Base-by-base conservation (phyloP, 1,284 basidiomycete genomes). In the Rhodotorula sp. region DNA sequence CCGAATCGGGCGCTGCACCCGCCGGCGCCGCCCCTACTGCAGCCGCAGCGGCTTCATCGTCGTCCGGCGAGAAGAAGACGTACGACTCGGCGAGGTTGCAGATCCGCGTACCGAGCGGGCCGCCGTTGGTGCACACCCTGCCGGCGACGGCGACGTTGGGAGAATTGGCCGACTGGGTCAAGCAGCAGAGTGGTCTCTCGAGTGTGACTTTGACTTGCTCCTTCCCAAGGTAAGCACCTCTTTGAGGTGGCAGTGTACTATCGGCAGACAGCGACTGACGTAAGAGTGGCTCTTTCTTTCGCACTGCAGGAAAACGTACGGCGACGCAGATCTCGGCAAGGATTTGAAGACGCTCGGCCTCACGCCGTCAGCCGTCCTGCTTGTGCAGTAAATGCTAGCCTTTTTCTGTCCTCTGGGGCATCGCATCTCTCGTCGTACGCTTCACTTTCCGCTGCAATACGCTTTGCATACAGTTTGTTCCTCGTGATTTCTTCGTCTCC, bases 151-250 rank as follows among this genome's bases (percentile, higher is more conserved):
- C 87, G 29, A 87, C 90, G 5, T 82, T 96, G 60, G 84, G 86
- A 10, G 89, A 90, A 75, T 91, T 95, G 1, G 91, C 91, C n/a
- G 91, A 93, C 80, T 94, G 85, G 79, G 81, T 95, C 46, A 91
- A 90, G 15, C 85, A 84, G 1, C 91, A 95, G 81, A 86, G 88
- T 72, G 89, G 89, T 12, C 88, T 92, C 26, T 54, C 26, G 30
- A 89, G 88, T 0, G 87, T 94, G 48, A 85, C 84, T 8, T 86
- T 95, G 24, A 72, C 68, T 29, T 87, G 88, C 73, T 88, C 90
- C 53, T 95, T 94, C 83, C 93, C 93, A 48, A 87, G 91, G 91
- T 89, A 77, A 76, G 85, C 79, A 45, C 17, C 57, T 29, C 12
- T 58, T 26, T 29, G 49, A 24, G 7, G 26, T 4, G n/a, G 22